Evolutionary conservation across 1,284 basidiomycete species (phyloP).

Genomic region (Anthracocystis panici-leucophaei): DNA sequence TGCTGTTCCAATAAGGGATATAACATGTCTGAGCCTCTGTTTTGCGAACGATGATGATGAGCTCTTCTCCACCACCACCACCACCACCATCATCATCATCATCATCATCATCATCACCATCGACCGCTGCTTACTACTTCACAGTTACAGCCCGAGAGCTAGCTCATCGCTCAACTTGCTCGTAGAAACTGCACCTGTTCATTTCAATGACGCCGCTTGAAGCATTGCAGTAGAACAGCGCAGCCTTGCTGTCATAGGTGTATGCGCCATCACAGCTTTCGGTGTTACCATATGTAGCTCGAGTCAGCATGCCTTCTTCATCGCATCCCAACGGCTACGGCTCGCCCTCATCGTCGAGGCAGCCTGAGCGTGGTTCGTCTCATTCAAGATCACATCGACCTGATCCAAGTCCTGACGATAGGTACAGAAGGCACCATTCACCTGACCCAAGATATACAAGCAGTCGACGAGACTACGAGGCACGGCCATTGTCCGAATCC

Average conservation of each 20-base stretch:
- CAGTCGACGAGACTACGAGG: conserved; percentile 12
- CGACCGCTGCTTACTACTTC: background rate
- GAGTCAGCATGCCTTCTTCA: conserved; percentile 25
- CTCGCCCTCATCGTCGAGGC: conserved; percentile 26
- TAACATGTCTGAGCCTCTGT: too few species aligned
- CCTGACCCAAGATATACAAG: conserved; percentile 5
- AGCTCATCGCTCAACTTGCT: background rate
- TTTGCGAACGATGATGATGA: background rate
- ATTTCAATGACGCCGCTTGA: conserved; percentile 1
- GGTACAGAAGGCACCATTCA: conserved; percentile 6
- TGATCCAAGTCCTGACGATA: conserved; percentile 6
- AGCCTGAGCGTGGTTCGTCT: conserved; percentile 11
- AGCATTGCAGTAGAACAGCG: background rate
- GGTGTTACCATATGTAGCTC: background rate
- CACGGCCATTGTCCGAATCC: background rate
- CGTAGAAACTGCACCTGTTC: background rate
- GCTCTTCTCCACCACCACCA: background rate
- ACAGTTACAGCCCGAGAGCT: background rate
- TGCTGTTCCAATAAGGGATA: too few species aligned
- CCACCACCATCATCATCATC: conserved; percentile 4
- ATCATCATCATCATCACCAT: conserved; percentile 1
- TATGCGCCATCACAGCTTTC: background rate
- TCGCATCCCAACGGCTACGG: conserved; percentile 17
- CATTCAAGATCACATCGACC: conserved; percentile 15
- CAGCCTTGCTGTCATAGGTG: conserved; percentile 1